Evolutionary conservation across 179 eudicot genomes (phyloP), one percentile per base, ranked within the genome.

Genomic region (Carnegiea gigantea): DNA sequence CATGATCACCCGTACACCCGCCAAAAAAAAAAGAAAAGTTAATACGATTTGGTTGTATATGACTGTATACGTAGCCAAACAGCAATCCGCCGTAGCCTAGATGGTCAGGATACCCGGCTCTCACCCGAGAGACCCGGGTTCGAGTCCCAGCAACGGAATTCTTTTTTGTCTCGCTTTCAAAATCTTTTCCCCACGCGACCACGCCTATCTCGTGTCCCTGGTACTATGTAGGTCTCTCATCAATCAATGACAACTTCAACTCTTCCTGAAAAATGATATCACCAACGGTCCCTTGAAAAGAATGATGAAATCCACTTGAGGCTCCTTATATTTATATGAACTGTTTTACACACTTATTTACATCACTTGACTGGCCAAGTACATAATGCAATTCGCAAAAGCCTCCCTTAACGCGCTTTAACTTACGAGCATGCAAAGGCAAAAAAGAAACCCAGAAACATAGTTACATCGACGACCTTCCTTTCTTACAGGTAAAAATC

Each of bases 121-220:
- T 93, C 97, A 93, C 97, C 95, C 95, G 93, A 93, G 91, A 90
- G 95, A 94, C 95, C 93, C 92, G 93, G 95, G 95, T 92, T 93
- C 97, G 76, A 93, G 90, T 93, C 95, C 97, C 95, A 96, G 98
- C 98, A 92, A 93, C 93, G 98, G 98, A 93, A 92, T 0, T 40
- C 44, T 7, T 0, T 5, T 40, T 33, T 2, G 44, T 5, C 36
- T 33, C 36, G 2, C 36, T 3, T 33, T 33, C 3, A 33, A 33
- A 33, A 0, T 33, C 36, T 33, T 33, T 33, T 33, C 36, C 36
- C 1, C 36, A 28, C 30, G 30, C 30, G 30, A 1, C 30, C 30
- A 33, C 36, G 36, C 36, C 36, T 33, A 33, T 40, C 8, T 7
- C 44, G 7, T 40, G 44, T 40, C 9, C 44, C 44, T 33, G 1